Conservation (phyloP, 495 filamentous ascomycete species). For the Cladorrhinum samala region DNA sequence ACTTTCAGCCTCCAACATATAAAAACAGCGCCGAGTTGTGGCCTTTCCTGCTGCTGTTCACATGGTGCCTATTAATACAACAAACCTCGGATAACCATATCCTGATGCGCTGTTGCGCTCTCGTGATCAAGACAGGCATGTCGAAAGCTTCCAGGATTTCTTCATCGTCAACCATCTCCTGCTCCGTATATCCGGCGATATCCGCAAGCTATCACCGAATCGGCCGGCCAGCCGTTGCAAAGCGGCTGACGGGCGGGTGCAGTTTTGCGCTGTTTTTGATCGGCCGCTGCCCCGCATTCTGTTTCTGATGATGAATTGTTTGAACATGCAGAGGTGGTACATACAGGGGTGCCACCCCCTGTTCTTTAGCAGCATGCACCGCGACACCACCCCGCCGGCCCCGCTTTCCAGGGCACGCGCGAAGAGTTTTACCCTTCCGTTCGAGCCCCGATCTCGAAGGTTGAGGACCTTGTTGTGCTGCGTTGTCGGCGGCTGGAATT, state of each 20-base stretch:
- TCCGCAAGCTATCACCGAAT: conserved; percentile 13
- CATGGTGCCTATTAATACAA: too few relatives aligned
- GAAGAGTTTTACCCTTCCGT: conserved; percentile 15
- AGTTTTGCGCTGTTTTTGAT: too few relatives aligned
- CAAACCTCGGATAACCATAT: too few relatives aligned
- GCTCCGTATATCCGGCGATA: conserved; percentile 19
- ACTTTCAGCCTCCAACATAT: background rate
- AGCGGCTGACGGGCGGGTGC: too few relatives aligned
- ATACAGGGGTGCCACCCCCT: background rate
- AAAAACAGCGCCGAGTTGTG: too few relatives aligned
- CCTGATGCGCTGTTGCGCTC: too few relatives aligned
- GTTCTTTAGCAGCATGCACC: too few relatives aligned
- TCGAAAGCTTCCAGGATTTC: too few relatives aligned
- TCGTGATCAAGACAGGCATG: too few relatives aligned
- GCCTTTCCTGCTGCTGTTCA: too few relatives aligned
- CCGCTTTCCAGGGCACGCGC: conserved; percentile 5
- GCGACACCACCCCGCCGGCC: conserved; percentile 11
- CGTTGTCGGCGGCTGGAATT: background rate
- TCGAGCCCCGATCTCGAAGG: background rate
- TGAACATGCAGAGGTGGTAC: background rate
- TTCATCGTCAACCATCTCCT: too few relatives aligned
- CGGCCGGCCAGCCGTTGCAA: too few relatives aligned
- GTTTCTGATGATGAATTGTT: background rate
- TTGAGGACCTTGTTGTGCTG: background rate
- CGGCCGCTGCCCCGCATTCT: background rate